Evolutionary conservation across 345 rosid species (phyloP).

Genomic region (Boechera retrofracta): DNA sequence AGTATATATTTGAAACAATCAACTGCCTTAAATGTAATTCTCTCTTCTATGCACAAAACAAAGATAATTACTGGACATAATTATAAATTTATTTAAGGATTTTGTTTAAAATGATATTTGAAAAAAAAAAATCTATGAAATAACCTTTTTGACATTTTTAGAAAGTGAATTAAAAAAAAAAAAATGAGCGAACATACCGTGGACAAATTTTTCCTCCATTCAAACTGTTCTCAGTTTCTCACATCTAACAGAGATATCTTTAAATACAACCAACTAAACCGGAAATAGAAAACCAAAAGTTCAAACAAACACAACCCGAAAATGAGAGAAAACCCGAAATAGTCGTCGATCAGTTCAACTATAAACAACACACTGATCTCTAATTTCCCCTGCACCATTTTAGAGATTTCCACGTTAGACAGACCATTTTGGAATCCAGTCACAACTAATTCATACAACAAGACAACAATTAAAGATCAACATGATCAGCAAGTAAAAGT

Average conservation of each 20-base stretch:
- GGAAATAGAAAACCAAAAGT: constrained; percentile 19
- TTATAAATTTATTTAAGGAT: background rate
- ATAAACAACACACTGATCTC: constrained; percentile 38
- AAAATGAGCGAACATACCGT: background rate
- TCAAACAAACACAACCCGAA: constrained; percentile 26
- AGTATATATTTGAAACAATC: background rate
- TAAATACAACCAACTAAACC: constrained; percentile 33
- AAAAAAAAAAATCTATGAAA: background rate
- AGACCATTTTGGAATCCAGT: background rate
- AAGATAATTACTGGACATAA: background rate
- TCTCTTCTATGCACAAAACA: background rate
- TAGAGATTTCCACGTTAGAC: constrained; percentile 12
- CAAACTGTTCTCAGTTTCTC: constrained; percentile 13
- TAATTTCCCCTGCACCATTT: constrained; percentile 37
- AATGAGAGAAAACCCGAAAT: constrained; percentile 23
- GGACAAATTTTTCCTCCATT: background rate
- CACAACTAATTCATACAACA: background rate
- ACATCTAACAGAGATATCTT: constrained; percentile 23
- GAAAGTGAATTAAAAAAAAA: background rate
- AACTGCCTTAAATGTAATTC: constrained; percentile 3
- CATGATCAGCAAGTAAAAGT: background rate
- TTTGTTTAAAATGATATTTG: background rate
- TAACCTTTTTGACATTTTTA: background rate
- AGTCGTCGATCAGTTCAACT: constrained; percentile 31
- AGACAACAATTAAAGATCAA: constrained; percentile 1